phyloP scores from a whole-genome alignment of 331 rosid genomes.

The Erythrophleum ivorense region DNA sequence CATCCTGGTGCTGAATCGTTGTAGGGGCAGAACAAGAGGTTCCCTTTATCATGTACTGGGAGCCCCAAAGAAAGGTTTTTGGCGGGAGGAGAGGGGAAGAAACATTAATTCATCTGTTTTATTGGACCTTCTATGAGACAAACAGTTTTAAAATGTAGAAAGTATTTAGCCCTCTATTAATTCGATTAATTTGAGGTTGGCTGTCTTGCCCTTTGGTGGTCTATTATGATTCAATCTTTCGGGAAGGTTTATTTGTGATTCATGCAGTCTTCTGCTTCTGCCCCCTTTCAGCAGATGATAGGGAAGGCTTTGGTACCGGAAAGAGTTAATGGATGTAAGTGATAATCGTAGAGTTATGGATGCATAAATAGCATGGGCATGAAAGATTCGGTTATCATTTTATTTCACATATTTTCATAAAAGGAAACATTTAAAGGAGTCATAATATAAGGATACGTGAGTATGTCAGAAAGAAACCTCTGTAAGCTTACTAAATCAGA shows the following conservation, averaged over 20 bases:
- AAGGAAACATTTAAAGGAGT: no score
- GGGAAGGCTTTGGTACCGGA: neutral
- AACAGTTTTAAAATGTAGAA: neutral
- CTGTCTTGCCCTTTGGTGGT: neutral
- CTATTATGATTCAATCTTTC: neutral
- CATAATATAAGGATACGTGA: neutral
- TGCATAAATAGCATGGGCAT: neutral
- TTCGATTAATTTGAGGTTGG: neutral
- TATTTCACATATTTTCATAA: neutral
- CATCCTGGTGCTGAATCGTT: neutral
- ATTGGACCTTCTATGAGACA: neutral
- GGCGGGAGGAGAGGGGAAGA: neutral
- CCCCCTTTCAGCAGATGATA: conserved; percentile 15
- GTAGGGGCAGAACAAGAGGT: conserved; percentile 10
- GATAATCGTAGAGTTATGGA: neutral
- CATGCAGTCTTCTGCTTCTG: neutral
- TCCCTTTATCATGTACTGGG: neutral
- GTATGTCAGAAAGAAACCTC: neutral
- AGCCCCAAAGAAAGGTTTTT: neutral
- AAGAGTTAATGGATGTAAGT: neutral
- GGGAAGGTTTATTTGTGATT: conserved; percentile 7
- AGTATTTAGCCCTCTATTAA: neutral
- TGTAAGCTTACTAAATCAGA: neutral
- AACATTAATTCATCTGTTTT: neutral
- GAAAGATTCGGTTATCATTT: neutral